A percentile compares a stretch with the other conserved stretches of the same genome.
phyloP scores from a whole-genome alignment of 164 flowering plant species.

The Chimonanthus salicifolius region DNA sequence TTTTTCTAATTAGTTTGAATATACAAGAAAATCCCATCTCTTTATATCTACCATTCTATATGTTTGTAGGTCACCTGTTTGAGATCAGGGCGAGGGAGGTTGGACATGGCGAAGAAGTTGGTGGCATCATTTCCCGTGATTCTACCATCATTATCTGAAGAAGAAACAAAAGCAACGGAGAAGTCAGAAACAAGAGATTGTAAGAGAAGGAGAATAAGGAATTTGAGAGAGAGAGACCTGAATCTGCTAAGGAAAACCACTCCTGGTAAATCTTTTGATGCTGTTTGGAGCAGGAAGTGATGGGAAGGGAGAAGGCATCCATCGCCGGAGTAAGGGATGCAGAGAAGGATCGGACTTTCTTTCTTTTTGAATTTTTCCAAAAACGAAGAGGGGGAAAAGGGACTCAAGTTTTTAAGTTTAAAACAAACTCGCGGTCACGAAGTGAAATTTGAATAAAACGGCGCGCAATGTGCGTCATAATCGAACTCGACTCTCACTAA shows the following conservation, averaged over 20 bases:
- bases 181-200: background rate
- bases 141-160: conserved; percentile 81
- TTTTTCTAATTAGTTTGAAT: background rate
- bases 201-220: background rate
- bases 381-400: too few species aligned
- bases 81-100: conserved; percentile 71
- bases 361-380: too few species aligned
- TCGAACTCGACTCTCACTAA: too few species aligned
- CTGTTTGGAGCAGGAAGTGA: conserved; percentile 71
- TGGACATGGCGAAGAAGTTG: conserved; percentile 83
- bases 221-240: conserved; percentile 37
- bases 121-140: conserved; percentile 77
- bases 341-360: background rate
- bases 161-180: background rate
- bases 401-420: too few species aligned
- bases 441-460: too few species aligned
- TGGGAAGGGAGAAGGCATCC: conserved; percentile 61
- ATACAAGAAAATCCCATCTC: background rate
- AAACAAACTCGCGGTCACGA: too few species aligned
- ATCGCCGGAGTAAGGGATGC: conserved; percentile 16
- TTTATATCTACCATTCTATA: background rate
- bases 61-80: conserved; percentile 54
- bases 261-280: conserved; percentile 74
- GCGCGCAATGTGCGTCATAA: too few species aligned
- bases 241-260: conserved; percentile 83